Conservation (phyloP, 2,329 filamentous ascomycete species). For the Fusarium hostae region DNA sequence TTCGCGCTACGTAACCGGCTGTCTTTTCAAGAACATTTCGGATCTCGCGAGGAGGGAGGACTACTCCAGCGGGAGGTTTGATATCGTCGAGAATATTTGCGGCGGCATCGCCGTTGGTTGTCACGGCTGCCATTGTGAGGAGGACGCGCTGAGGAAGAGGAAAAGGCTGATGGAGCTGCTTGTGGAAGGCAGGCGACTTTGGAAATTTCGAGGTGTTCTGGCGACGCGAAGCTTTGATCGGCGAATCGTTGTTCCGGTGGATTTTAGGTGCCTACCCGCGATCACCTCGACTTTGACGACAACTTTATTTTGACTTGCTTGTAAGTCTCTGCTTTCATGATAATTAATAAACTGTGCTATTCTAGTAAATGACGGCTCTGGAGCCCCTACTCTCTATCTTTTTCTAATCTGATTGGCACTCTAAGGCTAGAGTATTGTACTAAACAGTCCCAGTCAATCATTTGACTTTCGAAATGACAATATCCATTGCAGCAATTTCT, state of each 20-base stretch:
- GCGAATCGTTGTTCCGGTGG: conserved; percentile 23
- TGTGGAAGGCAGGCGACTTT: conserved; percentile 3
- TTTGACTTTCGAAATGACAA: neutral
- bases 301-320: neutral
- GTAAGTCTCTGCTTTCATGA: too few relatives aligned
- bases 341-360: neutral
- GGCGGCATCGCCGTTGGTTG: conserved; percentile 64
- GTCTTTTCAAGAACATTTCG: conserved; percentile 90
- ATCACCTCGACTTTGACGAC: neutral
- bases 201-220: conserved; percentile 44
- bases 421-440: neutral
- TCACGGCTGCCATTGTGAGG: conserved; percentile 47
- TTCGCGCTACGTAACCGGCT: conserved; percentile 85
- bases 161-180: conserved; percentile 20
- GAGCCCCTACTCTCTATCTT: too few relatives aligned
- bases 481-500: neutral
- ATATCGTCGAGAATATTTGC: conserved; percentile 68
- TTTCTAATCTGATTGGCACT: neutral
- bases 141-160: conserved; percentile 9
- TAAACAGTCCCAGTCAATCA: neutral
- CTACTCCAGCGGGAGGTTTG: conserved; percentile 84
- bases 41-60: conserved; percentile 90
- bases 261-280: neutral
- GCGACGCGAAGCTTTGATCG: conserved; percentile 34
- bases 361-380: too few relatives aligned